A percentile compares a stretch with the other conserved stretches of the same genome.
Evolutionary conservation across 768 basidiomycete species (phyloP).

Genomic region (Pleurotus cornucopiae): DNA sequence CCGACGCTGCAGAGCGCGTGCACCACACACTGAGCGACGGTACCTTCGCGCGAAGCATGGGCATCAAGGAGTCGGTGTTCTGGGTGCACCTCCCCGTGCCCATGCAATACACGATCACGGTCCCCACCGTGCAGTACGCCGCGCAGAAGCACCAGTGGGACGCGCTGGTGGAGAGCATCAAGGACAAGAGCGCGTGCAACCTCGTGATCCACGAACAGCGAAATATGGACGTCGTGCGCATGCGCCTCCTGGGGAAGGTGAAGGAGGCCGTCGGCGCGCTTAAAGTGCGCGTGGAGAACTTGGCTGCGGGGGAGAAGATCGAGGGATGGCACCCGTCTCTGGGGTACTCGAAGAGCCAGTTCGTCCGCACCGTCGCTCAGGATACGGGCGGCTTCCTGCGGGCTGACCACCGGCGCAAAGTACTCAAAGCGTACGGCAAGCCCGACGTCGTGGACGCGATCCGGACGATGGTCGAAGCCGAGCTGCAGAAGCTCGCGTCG

Average conservation of each 20-base stretch:
- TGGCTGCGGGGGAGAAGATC: slow-evolving; percentile 47
- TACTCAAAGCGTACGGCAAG: slow-evolving; percentile 44
- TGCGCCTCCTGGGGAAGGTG: slow-evolving; percentile 27
- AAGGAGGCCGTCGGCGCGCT: slow-evolving; percentile 51
- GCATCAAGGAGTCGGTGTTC: slow-evolving; percentile 27
- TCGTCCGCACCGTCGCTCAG: slow-evolving; percentile 28
- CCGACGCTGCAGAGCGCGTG: slow-evolving; percentile 42
- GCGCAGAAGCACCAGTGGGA: slow-evolving; percentile 51
- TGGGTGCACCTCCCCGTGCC: slow-evolving; percentile 43
- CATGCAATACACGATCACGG: slow-evolving; percentile 44
- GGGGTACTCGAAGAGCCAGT: slow-evolving; percentile 22
- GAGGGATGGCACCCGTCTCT: slow-evolving; percentile 49
- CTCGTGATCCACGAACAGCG: slow-evolving; percentile 16
- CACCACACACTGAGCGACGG: slow-evolving; percentile 29
- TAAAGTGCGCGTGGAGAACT: slow-evolving; percentile 56
- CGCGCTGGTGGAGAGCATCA: slow-evolving; percentile 29
- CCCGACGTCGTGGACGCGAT: slow-evolving; percentile 34
- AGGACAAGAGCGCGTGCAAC: slow-evolving; percentile 29
- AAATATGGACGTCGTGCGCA: slow-evolving; percentile 14
- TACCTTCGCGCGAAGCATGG: slow-evolving; percentile 15
- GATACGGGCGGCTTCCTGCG: slow-evolving; percentile 38
- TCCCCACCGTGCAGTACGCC: slow-evolving; percentile 44
- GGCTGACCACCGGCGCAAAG: slow-evolving; percentile 38
- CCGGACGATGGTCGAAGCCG: slow-evolving; percentile 37
- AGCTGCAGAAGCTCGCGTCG: slow-evolving; percentile 46